Evolutionary conservation across 208 protist genomes (phyloP).

Genomic region (Herpetomonas tarakana): DNA sequence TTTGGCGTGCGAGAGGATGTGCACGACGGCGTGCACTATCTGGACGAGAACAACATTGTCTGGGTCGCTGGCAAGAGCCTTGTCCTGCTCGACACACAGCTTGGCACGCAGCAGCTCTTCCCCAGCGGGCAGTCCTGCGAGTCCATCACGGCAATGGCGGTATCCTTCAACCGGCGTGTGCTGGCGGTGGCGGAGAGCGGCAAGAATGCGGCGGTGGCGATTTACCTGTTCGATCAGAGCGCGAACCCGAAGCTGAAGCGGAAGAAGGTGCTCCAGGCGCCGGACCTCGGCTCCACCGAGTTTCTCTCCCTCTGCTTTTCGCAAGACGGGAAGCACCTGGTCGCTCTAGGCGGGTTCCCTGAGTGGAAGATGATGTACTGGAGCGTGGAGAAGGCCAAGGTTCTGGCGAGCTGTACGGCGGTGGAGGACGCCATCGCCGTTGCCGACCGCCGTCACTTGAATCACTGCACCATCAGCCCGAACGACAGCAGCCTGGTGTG

Average conservation of each 20-base stretch:
- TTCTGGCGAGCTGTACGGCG: slow-evolving; percentile 54
- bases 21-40: slow-evolving; percentile 90
- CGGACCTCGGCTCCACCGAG: slow-evolving; percentile 78
- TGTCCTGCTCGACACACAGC: slow-evolving; percentile 91
- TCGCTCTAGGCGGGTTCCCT: slow-evolving; percentile 86
- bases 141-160: slow-evolving; percentile 87
- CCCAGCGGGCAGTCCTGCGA: slow-evolving; percentile 82
- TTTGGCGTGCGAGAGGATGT: slow-evolving; percentile 94
- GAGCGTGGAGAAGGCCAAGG: slow-evolving; percentile 89
- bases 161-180: slow-evolving; percentile 89
- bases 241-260: slow-evolving; percentile 76
- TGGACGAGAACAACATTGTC: slow-evolving; percentile 91
- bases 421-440: slow-evolving; percentile 44
- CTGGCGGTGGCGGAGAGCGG: slow-evolving; percentile 93
- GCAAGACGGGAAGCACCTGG: slow-evolving; percentile 82
- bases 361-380: slow-evolving; percentile 94
- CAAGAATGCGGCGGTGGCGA: slow-evolving; percentile 74
- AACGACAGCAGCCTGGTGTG: slow-evolving; percentile 86
- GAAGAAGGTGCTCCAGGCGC: slow-evolving; percentile 79
- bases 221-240: slow-evolving; percentile 90
- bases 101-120: slow-evolving; percentile 90
- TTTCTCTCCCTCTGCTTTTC: slow-evolving; percentile 92
- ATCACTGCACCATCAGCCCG: slow-evolving; percentile 91
- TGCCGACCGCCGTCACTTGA: slow-evolving; percentile 63
- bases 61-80: slow-evolving; percentile 93